phyloP scores from a whole-genome alignment of 441 rosid genomes.

The Pelargonium australe region DNA sequence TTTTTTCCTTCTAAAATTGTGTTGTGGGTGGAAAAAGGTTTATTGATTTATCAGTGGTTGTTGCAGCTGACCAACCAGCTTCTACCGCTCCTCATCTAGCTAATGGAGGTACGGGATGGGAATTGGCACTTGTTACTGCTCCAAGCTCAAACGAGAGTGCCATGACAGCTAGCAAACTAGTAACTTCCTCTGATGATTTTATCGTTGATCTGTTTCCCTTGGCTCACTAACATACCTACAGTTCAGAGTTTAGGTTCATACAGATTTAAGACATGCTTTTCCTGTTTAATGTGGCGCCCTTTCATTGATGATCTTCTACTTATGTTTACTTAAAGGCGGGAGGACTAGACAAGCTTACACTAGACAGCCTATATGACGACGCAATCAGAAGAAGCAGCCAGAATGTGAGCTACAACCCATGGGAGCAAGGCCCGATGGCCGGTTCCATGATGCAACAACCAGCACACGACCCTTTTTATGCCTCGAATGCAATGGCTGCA shows the following conservation, averaged over 20 bases:
- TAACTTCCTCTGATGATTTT: constrained; percentile 21
- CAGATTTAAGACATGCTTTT: background rate
- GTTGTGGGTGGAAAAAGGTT: background rate
- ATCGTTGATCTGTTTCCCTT: background rate
- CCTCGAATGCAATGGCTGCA: constrained; percentile 52
- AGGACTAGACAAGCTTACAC: constrained; percentile 83
- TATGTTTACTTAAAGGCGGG: constrained; percentile 51
- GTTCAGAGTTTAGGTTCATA: background rate
- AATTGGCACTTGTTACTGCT: constrained; percentile 78
- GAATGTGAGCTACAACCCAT: constrained; percentile 71
- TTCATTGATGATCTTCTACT: constrained; percentile 11
- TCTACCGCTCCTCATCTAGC: constrained; percentile 34
- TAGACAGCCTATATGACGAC: constrained; percentile 94
- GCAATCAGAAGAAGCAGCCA: constrained; percentile 78
- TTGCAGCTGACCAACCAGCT: constrained; percentile 51
- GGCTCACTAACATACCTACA: background rate
- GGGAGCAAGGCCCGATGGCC: constrained; percentile 56
- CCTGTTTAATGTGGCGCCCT: background rate
- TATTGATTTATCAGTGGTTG: constrained; percentile 15
- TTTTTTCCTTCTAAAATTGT: background rate
- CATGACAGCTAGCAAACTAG: constrained; percentile 67
- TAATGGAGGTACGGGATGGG: constrained; percentile 71
- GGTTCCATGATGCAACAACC: constrained; percentile 52
- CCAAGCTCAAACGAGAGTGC: constrained; percentile 74
- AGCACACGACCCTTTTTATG: constrained; percentile 56